Base-by-base conservation (phyloP, 345 rosid species). In the Citropsis articulata region DNA sequence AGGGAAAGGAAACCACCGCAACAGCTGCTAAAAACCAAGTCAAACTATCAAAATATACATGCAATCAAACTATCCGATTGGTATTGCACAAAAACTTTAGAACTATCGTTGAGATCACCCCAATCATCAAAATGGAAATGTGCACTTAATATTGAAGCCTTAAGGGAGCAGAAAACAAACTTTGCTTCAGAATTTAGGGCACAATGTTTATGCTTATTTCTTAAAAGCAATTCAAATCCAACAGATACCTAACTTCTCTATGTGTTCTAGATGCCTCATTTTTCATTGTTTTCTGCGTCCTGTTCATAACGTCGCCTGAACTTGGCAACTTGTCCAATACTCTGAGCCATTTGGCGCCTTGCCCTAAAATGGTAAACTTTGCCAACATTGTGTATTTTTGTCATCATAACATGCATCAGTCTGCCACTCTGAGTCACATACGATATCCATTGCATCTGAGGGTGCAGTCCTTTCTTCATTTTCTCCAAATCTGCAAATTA, bases 391-490 rank as follows among this genome's bases (percentile, higher is more conserved):
- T 91, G 96, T 80, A 95, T 90, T 81, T 90, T 87, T 63, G 98
- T 92, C 99, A 95, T 93, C 95, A 88, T 91, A 28, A 92, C 92
- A 48, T 92, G 82, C 85, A 95, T 91, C 90, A 93, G 78, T 83
- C 99, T 83, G 77, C 99, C 98, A 38, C 95, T 92, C 79, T 90
- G 96, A 22, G 97, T 93, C 75, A 92, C 97, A 63, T 92, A 95
- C 6, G 99, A 93, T 83, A 95, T 89, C 97, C 98, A 96, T 77
- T 92, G 99, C 97, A 91, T 81, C 86, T 92, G 98, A 79, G 97
- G 99, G 85, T 96, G 98, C 78, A 89, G 13, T 66, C 99, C 98
- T 80, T 95, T 95, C 98, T 91, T 95, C 98, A 92, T 95, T 78
- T 36, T 65, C 38, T 19, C 55, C 77, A 84, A 72, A 63, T 77